Evolutionary conservation across 208 protist species (phyloP).

Genomic region (Phytomonas sp.): DNA sequence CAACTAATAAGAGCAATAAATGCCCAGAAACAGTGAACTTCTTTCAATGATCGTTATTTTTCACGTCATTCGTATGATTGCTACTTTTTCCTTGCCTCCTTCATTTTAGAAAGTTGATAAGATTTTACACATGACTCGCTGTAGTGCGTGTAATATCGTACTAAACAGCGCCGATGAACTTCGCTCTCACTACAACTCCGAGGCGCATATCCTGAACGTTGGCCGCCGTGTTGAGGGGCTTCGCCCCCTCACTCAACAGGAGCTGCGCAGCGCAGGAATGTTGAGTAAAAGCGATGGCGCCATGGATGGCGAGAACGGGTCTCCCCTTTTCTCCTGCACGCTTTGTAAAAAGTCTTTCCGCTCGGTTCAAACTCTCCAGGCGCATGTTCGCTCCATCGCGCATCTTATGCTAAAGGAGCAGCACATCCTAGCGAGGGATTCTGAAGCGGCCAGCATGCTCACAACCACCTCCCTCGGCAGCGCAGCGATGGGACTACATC

Average conservation of each 20-base stretch:
- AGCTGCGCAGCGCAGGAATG: constrained; percentile 28
- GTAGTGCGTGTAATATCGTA: constrained; percentile 64
- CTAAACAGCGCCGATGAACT: constrained; percentile 42
- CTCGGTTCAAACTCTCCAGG: constrained; percentile 84
- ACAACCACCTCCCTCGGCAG: constrained; percentile 81
- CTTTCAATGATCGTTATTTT: background rate
- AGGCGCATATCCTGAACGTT: constrained; percentile 79
- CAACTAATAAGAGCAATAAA: background rate
- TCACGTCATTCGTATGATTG: constrained; percentile 1
- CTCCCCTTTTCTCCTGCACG: constrained; percentile 75
- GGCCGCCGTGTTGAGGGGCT: constrained; percentile 73
- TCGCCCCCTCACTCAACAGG: constrained; percentile 52
- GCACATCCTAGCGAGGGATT: constrained; percentile 80
- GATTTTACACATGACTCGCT: constrained; percentile 37
- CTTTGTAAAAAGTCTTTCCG: constrained; percentile 88
- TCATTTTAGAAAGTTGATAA: background rate
- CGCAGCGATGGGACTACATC: constrained; percentile 83
- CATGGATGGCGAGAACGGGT: constrained; percentile 16
- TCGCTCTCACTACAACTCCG: constrained; percentile 67
- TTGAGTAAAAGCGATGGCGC: constrained; percentile 18
- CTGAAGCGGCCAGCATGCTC: constrained; percentile 67
- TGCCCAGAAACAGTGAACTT: background rate
- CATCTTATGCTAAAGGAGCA: constrained; percentile 89
- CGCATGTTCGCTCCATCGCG: constrained; percentile 83
- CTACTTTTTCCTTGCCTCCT: background rate